Evolutionary conservation across 257 asterid genomes (phyloP).

Genomic region (Scutellaria baicalensis): DNA sequence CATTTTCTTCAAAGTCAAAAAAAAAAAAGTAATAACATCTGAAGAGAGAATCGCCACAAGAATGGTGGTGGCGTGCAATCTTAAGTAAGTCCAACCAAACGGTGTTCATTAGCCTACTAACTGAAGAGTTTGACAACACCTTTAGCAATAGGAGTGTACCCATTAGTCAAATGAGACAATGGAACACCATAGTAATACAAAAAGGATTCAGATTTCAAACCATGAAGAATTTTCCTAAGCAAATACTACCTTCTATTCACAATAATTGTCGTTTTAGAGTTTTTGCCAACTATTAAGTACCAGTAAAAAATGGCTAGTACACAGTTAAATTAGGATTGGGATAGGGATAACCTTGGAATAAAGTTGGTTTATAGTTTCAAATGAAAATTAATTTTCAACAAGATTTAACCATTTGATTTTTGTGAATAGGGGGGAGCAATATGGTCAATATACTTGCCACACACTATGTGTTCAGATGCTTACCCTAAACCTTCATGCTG

Average conservation of each 20-base stretch:
- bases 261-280: no score
- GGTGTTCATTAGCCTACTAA: not conserved
- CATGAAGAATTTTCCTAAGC: not conserved
- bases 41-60: not conserved
- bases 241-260: not conserved
- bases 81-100: not conserved
- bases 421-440: no score
- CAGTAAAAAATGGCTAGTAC: no score
- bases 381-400: no score
- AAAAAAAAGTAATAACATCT: not conserved
- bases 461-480: constrained; percentile 13
- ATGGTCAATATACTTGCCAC: not conserved
- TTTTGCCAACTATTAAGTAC: no score
- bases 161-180: not conserved
- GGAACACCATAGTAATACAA: not conserved
- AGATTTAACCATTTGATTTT: no score
- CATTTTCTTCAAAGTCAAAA: not conserved
- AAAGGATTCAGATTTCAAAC: not conserved
- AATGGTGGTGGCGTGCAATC: not conserved
- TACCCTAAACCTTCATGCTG: constrained; percentile 91
- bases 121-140: not conserved
- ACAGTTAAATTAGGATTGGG: no score
- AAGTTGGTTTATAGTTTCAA: no score
- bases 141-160: not conserved
- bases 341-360: no score